Base-by-base conservation (phyloP, 2,329 filamentous ascomycete genomes). In the Coniosporium tulheliwenetii region DNA sequence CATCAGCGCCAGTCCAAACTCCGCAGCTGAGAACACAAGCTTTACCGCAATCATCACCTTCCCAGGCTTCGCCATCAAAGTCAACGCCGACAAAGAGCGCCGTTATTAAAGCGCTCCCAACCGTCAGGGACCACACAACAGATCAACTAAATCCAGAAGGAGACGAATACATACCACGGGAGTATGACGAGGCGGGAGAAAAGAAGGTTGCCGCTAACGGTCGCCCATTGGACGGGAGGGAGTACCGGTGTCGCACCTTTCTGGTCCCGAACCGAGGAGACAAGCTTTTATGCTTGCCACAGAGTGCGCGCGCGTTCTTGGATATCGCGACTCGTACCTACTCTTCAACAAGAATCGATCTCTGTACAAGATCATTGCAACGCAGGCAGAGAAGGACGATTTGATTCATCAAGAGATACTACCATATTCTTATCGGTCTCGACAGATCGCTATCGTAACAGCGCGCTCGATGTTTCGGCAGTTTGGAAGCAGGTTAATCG, bases 271-370 rank as follows among this genome's bases (percentile, higher is more conserved):
- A 93, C 53, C 73, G 91, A 50, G 86, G 85, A 26, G 81, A 93
- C 49, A 95, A 95, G 62, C 73, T 96, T 5, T 96, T 64, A 98
- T 98, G 91, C 75, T 98, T 40, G 91, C 91, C 31, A 98, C 91
- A 12, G 91, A 98, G 63, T 96, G 91, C 57, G 91, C 91, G 16
- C 78, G 91, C 49, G 86, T 95, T 3, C 69, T 96, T 15, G 84
- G 86, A 37, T 98, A 98, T 59, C 76, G 91, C 45, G 91, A 98
- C 60, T 95, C 87, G n/a, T 98, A 98, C 59, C 70, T 98, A 31
- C 68, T 98, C 12, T 98, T 98, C 69, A 96, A 96, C 72, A 95
- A 96, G 66, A 96, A 98, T 60, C 74, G 89, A 48, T 96, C 91
- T 2, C 69, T 98, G 8, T 93, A 76, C 70, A 98, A 98, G 64